phyloP scores from a whole-genome alignment of 257 asterid species.

The Lantana camara region DNA sequence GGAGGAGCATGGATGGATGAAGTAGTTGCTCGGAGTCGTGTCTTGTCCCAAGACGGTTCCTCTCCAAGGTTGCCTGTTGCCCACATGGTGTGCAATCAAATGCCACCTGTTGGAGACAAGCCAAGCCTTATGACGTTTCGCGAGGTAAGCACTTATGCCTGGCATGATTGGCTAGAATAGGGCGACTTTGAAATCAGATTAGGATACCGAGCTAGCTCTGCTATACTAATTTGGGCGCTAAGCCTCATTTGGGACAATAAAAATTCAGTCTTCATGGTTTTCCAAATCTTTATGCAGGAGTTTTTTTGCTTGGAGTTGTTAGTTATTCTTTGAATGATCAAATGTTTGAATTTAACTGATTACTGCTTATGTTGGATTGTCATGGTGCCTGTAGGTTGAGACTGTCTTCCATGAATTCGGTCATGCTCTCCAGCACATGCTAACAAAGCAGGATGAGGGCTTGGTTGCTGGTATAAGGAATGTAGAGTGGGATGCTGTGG shows the following conservation, averaged over 20 bases:
- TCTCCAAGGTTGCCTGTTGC: slow-evolving; percentile 93
- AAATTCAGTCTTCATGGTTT: background rate
- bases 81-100: slow-evolving; percentile 98
- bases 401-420: slow-evolving; percentile 99
- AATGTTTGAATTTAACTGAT: slow-evolving; percentile 17
- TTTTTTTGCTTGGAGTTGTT: background rate
- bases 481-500: slow-evolving; percentile 99
- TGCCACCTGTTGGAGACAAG: slow-evolving; percentile 99
- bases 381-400: slow-evolving; percentile 68
- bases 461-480: slow-evolving; percentile 96
- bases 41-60: slow-evolving; percentile 73
- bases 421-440: slow-evolving; percentile 99
- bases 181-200: slow-evolving; percentile 15
- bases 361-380: slow-evolving; percentile 8
- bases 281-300: background rate
- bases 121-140: slow-evolving; percentile 99
- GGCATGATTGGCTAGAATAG: slow-evolving; percentile 12
- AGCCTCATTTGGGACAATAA: slow-evolving; percentile 4
- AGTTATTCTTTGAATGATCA: too few relatives aligned
- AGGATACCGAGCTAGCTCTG: background rate
- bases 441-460: slow-evolving; percentile 95
- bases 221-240: slow-evolving; percentile 11
- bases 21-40: slow-evolving; percentile 88
- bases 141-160: slow-evolving; percentile 60
- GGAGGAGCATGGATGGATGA: slow-evolving; percentile 99